Conservation (phyloP, 108 stramenopile species). For the Skeletonema potamos region DNA sequence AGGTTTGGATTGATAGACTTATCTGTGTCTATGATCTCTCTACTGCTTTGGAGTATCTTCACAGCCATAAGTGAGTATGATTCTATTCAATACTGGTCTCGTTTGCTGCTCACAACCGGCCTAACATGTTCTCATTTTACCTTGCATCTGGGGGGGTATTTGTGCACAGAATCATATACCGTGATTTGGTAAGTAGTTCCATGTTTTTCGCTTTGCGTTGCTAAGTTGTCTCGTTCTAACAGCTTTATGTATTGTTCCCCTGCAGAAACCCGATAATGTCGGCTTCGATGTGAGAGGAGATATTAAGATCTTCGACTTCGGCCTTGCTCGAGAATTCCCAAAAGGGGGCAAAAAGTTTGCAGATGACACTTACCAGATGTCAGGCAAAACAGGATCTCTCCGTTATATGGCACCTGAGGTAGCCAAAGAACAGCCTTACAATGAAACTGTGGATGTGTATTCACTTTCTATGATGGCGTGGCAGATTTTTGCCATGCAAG, state of each 20-base stretch:
- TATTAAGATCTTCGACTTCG: conserved; percentile 69
- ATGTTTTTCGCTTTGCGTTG: background rate
- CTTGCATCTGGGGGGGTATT: background rate
- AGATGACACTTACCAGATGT: conserved; percentile 44
- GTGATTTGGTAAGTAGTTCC: conserved; percentile 54
- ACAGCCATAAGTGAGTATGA: conserved; percentile 58
- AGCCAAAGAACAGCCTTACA: conserved; percentile 74
- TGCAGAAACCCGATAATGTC: conserved; percentile 45
- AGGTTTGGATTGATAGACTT: conserved; percentile 54
- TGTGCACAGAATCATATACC: conserved; percentile 63
- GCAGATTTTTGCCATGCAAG: conserved; percentile 74
- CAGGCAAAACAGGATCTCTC: conserved; percentile 56
- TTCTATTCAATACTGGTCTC: background rate
- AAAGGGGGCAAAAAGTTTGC: conserved; percentile 2
- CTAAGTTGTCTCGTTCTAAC: background rate
- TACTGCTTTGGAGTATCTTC: conserved; percentile 75
- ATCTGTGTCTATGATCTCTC: conserved; percentile 77
- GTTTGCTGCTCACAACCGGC: background rate
- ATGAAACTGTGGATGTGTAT: conserved; percentile 85
- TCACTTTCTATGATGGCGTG: conserved; percentile 83
- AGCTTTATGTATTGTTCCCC: background rate
- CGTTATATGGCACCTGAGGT: conserved; percentile 85
- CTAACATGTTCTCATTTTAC: background rate
- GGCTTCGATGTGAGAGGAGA: conserved; percentile 50
- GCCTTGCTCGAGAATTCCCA: conserved; percentile 58